Conservation (phyloP, 768 basidiomycete genomes). For the Serendipita sp. region DNA sequence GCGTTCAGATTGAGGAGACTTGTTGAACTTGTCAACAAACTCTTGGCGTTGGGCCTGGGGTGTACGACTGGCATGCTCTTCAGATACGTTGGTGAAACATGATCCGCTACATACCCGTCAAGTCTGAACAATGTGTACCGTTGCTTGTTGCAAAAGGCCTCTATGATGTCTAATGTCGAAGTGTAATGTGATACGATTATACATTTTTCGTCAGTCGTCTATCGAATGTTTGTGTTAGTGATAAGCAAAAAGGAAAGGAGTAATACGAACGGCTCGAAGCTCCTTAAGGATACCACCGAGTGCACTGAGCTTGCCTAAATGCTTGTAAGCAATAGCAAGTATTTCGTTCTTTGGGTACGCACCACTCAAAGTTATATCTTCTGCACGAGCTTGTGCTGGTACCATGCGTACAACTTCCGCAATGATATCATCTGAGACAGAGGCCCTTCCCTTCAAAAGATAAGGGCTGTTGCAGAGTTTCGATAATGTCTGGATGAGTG, state of each 20-base stretch:
- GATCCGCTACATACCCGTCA: constrained; percentile 47
- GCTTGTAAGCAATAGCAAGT: constrained; percentile 8
- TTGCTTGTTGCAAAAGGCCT: constrained; percentile 63
- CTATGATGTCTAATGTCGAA: constrained; percentile 80
- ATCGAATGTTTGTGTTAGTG: constrained; percentile 7
- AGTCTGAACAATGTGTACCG: constrained; percentile 68
- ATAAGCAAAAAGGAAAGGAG: not conserved
- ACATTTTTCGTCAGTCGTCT: constrained; percentile 84
- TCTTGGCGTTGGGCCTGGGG: constrained; percentile 64
- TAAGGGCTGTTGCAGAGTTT: constrained; percentile 92
- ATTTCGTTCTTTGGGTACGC: constrained; percentile 10
- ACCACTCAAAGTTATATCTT: constrained; percentile 71
- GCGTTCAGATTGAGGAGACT: constrained; percentile 45
- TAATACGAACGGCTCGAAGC: constrained; percentile 35
- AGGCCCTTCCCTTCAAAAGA: constrained; percentile 48
- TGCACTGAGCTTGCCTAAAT: constrained; percentile 54
- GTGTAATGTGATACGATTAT: constrained; percentile 96
- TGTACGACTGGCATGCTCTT: constrained; percentile 38
- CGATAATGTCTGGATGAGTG: constrained; percentile 60
- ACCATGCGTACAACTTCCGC: constrained; percentile 11
- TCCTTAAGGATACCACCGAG: constrained; percentile 45
- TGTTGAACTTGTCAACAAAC: constrained; percentile 80
- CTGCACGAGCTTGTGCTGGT: constrained; percentile 13
- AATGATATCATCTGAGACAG: constrained; percentile 36
- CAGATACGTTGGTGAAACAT: not conserved